Base-by-base conservation (phyloP, 768 basidiomycete genomes). In the Thelephora ganbajun region DNA sequence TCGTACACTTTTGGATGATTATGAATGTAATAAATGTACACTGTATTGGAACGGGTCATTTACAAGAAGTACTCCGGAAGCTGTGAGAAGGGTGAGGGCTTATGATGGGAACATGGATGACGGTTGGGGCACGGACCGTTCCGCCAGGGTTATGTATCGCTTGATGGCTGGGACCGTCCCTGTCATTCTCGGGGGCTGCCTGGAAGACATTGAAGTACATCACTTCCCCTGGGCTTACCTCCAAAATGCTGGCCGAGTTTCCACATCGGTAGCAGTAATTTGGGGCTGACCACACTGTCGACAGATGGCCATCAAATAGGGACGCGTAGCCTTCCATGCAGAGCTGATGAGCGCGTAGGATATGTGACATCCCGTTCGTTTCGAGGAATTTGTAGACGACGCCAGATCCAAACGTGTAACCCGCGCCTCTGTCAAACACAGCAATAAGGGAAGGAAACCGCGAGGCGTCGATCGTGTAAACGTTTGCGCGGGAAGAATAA, bases 321-420 rank as follows among this genome's bases (percentile, higher is more conserved):
- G 91, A 90, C n/a, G 85, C 77, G 63, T 90, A 98, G 0, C 96
- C 96, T 64, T 99, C 96, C 96, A 99, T 98, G 65, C 96, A 98
- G 7, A 99, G 76, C 60, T 99, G 96, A 62, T 99, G 96, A 19
- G 96, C 96, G 19, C 96, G 89, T 19, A 98, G 77, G 56, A 99
- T 96, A 61, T 97, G 94, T 18, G 85, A 81, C 91, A 99, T 96
- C 54, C 81, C 75, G 67, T 99, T 99, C 45, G 88, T 82, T 60
- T 91, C 82, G 47, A 98, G 77, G 65, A 99, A 99, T 63, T 98
- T 98, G 69, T 89, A 83, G 23, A 98, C 96, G 48, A 99, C 93
- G 30, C 93, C 90, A 4, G 92, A 88, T 47, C 96, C 96, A 63
- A 99, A 99, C 0, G 96, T 99, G 65, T 98, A 99, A 4, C 96